Percentiles rank a stretch among this genome's conserved stretches.
Evolutionary conservation across 148 eudicot species (phyloP).

Genomic region (Spergularia marina): DNA sequence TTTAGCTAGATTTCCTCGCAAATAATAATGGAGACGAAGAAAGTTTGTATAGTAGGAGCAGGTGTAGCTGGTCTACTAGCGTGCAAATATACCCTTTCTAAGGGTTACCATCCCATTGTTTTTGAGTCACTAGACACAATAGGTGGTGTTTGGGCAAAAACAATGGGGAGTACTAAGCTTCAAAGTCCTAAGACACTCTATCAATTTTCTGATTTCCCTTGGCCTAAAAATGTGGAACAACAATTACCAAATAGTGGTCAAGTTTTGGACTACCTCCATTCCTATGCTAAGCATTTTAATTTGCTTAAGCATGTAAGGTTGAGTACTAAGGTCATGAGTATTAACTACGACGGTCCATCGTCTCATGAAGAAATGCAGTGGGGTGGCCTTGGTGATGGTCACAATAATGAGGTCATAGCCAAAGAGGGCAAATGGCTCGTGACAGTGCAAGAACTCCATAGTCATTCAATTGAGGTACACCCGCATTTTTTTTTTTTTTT

Average conservation of each 20-base stretch:
- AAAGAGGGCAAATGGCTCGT: constrained; percentile 53
- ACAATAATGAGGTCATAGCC: constrained; percentile 29
- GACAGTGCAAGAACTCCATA: constrained; percentile 29
- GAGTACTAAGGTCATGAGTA: constrained; percentile 41
- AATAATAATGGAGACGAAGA: constrained; percentile 12
- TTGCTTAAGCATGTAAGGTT: constrained; percentile 44
- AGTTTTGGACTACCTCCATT: constrained; percentile 48
- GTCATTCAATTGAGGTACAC: constrained; percentile 37
- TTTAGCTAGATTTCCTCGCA: too few species aligned
- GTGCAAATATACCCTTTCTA: constrained; percentile 64
- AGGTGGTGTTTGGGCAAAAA: constrained; percentile 79
- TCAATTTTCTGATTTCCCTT: constrained; percentile 74
- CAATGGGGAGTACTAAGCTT: constrained; percentile 60
- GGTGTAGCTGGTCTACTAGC: constrained; percentile 76
- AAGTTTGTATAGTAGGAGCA: constrained; percentile 59
- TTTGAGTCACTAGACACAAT: constrained; percentile 46
- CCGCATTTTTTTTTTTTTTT: too few species aligned
- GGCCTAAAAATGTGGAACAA: constrained; percentile 48
- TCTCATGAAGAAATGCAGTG: constrained; percentile 42
- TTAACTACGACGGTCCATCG: constrained; percentile 42
- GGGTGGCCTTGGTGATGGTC: constrained; percentile 41
- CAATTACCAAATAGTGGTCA: constrained; percentile 43
- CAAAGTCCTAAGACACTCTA: constrained; percentile 52
- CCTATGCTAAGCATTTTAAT: constrained; percentile 58
- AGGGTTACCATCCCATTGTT: constrained; percentile 61